phyloP scores from a whole-genome alignment of 352 stramenopile genomes.

The Globisporangium apiculatum region DNA sequence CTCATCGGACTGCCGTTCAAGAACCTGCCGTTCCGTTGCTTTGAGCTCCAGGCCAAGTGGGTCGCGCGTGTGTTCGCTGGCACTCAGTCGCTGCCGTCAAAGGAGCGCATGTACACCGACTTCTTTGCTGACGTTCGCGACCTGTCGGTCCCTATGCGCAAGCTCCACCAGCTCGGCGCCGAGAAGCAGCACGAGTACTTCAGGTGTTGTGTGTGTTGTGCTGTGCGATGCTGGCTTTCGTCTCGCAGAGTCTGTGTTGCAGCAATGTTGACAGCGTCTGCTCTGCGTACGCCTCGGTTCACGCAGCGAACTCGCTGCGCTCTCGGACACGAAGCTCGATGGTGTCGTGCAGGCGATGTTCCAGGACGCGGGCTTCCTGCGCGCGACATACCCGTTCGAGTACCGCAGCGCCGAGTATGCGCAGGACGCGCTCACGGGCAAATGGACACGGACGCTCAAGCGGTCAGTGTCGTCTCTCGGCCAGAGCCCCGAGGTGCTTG shows the following conservation, averaged over 20 bases:
- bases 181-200: slow-evolving; percentile 46
- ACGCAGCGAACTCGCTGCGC: slow-evolving; percentile 26
- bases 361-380: slow-evolving; percentile 46
- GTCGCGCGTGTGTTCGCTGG: slow-evolving; percentile 48
- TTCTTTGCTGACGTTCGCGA: slow-evolving; percentile 37
- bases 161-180: slow-evolving; percentile 62
- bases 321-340: slow-evolving; percentile 32
- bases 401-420: slow-evolving; percentile 58
- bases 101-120: slow-evolving; percentile 63
- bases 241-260: neutral
- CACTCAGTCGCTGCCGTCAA: slow-evolving; percentile 31
- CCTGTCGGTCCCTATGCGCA: slow-evolving; percentile 37
- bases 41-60: slow-evolving; percentile 75
- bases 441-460: slow-evolving; percentile 36
- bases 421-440: slow-evolving; percentile 27
- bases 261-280: neutral
- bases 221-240: neutral
- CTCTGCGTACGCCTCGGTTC: slow-evolving; percentile 6
- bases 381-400: slow-evolving; percentile 46
- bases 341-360: slow-evolving; percentile 61
- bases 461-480: slow-evolving; percentile 6
- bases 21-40: slow-evolving; percentile 76
- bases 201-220: slow-evolving; percentile 15
- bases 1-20: slow-evolving; percentile 71
- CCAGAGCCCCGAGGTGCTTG: neutral